Conservation (phyloP, 2,329 filamentous ascomycete genomes). For the Colletotrichum spaethianum region DNA sequence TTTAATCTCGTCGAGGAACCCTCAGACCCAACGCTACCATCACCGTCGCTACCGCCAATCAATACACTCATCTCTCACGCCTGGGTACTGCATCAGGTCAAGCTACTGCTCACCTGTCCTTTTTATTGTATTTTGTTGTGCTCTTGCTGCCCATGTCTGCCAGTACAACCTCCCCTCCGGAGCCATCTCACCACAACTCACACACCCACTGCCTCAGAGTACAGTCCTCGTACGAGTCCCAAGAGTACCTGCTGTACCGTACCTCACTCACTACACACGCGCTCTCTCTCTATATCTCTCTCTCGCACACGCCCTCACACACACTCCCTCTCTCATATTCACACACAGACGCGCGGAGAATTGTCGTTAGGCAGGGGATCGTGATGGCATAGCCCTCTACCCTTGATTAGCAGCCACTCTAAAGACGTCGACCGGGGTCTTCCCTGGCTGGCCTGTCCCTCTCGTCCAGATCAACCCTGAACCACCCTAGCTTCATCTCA, state of each 20-base stretch:
- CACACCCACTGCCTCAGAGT: background rate
- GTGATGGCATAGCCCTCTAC: conserved; percentile 51
- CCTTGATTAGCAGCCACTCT: conserved; percentile 57
- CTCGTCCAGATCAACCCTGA: conserved; percentile 54
- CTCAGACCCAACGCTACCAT: conserved; percentile 34
- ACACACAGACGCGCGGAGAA: conserved; percentile 53
- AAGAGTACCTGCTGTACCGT: background rate
- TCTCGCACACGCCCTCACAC: conserved; percentile 40
- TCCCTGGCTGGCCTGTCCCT: conserved; percentile 53
- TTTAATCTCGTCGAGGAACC: conserved; percentile 38
- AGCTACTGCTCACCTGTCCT: conserved; percentile 1
- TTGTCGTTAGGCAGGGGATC: conserved; percentile 50
- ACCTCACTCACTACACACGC: background rate
- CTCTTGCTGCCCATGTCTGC: conserved; percentile 15
- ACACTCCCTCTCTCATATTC: conserved; percentile 27
- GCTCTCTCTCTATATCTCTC: background rate
- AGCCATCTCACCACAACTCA: background rate
- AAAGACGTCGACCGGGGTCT: conserved; percentile 53
- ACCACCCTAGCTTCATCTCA: conserved; percentile 60
- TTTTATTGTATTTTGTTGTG: too few species aligned
- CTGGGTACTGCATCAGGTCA: conserved; percentile 10
- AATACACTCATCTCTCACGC: conserved; percentile 16
- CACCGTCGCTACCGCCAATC: conserved; percentile 19
- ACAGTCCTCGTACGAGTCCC: background rate
- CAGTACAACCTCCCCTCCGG: conserved; percentile 4